phyloP scores from a whole-genome alignment of 352 stramenopile genomes.

The Globisporangium echinulatum region DNA sequence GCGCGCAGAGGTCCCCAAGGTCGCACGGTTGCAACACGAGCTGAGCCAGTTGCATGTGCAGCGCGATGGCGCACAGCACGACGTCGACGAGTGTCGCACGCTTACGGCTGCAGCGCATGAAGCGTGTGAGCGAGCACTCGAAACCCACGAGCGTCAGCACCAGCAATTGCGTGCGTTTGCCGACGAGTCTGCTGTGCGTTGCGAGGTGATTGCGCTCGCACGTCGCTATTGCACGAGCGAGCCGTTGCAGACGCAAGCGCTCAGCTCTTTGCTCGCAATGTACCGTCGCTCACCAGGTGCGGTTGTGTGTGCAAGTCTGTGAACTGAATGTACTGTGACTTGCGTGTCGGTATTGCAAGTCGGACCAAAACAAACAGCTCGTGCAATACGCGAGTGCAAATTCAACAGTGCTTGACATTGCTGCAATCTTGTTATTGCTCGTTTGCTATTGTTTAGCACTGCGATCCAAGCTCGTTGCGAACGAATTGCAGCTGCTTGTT shows the following conservation, averaged over 20 bases:
- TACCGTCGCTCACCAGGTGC: slow-evolving; percentile 8
- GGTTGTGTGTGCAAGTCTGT: background rate
- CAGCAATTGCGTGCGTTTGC: slow-evolving; percentile 6
- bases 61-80: slow-evolving; percentile 12
- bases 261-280: slow-evolving; percentile 14
- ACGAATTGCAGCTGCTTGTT: slow-evolving; percentile 18
- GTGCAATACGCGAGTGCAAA: background rate
- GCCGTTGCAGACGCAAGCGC: slow-evolving; percentile 15
- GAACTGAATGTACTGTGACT: too few species aligned
- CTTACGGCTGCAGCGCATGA: slow-evolving; percentile 3
- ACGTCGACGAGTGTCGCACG: slow-evolving; percentile 8
- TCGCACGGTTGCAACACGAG: slow-evolving; percentile 20
- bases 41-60: slow-evolving; percentile 8
- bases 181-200: slow-evolving; percentile 17
- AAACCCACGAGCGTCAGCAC: slow-evolving; percentile 3
- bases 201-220: slow-evolving; percentile 21
- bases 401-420: too few species aligned
- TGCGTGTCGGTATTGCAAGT: too few species aligned
- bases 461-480: slow-evolving; percentile 18
- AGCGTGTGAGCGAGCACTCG: slow-evolving; percentile 10
- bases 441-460: background rate
- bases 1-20: slow-evolving; percentile 10
- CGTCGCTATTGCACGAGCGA: slow-evolving; percentile 22
- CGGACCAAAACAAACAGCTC: background rate
- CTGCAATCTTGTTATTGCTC: too few species aligned